A percentile compares a stretch with the other conserved stretches of the same genome.
phyloP scores from a whole-genome alignment of 129 eudicot species.

The Ambrosia trifida region DNA sequence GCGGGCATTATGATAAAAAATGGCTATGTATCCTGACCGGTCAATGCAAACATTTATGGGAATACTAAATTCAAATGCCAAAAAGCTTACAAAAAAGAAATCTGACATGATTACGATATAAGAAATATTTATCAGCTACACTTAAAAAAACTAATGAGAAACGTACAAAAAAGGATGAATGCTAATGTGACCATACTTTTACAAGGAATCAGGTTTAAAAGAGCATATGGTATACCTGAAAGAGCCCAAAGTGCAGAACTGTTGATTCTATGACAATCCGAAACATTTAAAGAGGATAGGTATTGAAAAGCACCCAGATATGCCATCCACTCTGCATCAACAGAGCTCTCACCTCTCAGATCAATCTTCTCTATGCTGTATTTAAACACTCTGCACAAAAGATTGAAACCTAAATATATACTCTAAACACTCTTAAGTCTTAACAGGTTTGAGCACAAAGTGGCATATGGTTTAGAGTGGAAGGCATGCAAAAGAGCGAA shows the following conservation, averaged over 20 bases:
- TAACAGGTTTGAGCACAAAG: conserved; percentile 2
- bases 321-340: conserved; percentile 98
- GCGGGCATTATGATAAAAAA: background rate
- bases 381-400: conserved; percentile 68
- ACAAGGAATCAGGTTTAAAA: conserved; percentile 9
- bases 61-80: background rate
- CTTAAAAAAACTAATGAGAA: conserved; percentile 2
- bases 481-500: background rate
- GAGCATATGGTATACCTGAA: conserved; percentile 49
- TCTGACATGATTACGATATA: background rate
- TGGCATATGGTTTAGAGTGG: conserved; percentile 3
- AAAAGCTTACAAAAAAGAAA: background rate
- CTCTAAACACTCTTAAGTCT: background rate
- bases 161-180: background rate
- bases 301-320: conserved; percentile 75
- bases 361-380: conserved; percentile 71
- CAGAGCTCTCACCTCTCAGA: conserved; percentile 72
- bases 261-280: conserved; percentile 67
- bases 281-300: conserved; percentile 60
- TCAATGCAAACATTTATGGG: background rate
- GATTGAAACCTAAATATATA: conserved; percentile 16
- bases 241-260: conserved; percentile 88
- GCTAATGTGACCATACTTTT: background rate
- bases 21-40: conserved; percentile 4
- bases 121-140: background rate